Conservation (phyloP, 2,329 filamentous ascomycete species). For the Diaporthe destruens region DNA sequence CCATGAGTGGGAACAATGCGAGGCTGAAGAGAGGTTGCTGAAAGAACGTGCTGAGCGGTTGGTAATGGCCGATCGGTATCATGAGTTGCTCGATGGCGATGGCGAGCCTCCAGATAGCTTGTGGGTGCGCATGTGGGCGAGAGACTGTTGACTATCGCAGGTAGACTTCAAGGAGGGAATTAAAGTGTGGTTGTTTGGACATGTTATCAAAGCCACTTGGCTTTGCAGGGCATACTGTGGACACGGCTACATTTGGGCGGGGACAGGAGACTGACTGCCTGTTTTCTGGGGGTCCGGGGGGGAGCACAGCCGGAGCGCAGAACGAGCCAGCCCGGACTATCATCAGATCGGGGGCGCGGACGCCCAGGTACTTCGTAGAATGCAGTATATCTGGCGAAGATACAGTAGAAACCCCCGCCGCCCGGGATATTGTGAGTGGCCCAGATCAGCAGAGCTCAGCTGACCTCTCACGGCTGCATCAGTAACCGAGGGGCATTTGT, state of each 20-base stretch:
- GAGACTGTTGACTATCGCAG: background rate
- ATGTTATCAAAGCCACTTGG: background rate
- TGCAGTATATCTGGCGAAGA: background rate
- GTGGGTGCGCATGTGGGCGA: background rate
- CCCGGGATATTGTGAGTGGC: background rate
- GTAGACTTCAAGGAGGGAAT: background rate
- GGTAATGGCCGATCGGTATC: constrained; percentile 2
- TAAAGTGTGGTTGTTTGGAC: background rate
- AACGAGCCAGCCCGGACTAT: background rate
- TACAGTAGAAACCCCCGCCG: background rate
- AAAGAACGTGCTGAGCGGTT: background rate
- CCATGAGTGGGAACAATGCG: background rate
- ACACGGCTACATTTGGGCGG: background rate
- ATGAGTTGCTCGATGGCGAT: background rate
- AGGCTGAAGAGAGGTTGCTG: background rate
- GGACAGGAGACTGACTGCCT: background rate
- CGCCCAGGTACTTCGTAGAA: background rate
- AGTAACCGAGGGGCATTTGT: background rate
- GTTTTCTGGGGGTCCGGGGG: background rate
- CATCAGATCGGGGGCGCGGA: background rate
- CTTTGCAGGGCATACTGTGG: background rate
- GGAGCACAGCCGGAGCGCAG: background rate
- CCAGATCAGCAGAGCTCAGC: constrained; percentile 16
- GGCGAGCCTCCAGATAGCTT: background rate
- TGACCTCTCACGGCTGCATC: constrained; percentile 32